These are phyloP conservation scores for Fermentozyma sake DNA, from an alignment of 1,139 yeast species.

Conservation along the genomic window DNA sequence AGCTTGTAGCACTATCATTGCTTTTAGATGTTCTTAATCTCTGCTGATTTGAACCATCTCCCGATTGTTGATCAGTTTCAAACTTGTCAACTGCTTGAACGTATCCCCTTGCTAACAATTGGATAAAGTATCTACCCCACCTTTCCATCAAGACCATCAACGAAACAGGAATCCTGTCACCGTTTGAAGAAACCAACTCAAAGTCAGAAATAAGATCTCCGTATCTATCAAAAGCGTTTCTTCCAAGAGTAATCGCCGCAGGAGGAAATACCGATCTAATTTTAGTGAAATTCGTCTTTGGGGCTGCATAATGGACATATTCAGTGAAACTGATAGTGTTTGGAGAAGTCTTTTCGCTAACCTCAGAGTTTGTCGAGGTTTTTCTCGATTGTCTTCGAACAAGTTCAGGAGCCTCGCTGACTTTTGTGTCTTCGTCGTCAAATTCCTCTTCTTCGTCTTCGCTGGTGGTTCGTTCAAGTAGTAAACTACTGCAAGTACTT, in stretches of 20 bases:
- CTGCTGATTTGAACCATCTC: conserved; percentile 1
- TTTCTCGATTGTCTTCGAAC: conserved; percentile 9
- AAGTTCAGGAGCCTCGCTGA: conserved; percentile 4
- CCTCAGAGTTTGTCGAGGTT: conserved; percentile 13
- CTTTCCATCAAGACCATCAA: conserved; percentile 56
- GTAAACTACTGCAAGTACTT: conserved; percentile 11
- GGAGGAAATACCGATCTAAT: conserved; percentile 69
- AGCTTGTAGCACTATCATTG: conserved; percentile 7
- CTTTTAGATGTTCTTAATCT: conserved; percentile 6
- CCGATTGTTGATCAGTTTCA: conserved; percentile 27
- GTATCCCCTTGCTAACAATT: conserved; percentile 57
- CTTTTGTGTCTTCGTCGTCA: conserved; percentile 8
- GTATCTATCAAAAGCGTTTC: conserved; percentile 66
- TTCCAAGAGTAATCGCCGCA: conserved; percentile 70
- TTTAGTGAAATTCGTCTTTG: conserved; percentile 60
- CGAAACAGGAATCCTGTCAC: conserved; percentile 62
- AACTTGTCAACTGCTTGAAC: conserved; percentile 51
- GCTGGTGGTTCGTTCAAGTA: conserved; percentile 7
- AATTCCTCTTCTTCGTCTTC: conserved; percentile 17
- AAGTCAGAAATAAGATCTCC: conserved; percentile 65
- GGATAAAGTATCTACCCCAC: conserved; percentile 71
- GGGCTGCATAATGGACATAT: conserved; percentile 74
- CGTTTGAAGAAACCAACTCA: conserved; percentile 63
- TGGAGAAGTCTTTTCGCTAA: conserved; percentile 11
- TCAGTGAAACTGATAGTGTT: conserved; percentile 50